A percentile compares a stretch with the other conserved stretches of the same genome.
These are phyloP conservation scores for Aegilops tauschii DNA, from an alignment of 176 grass and related monocot genomes.

Conservation along the genomic window DNA sequence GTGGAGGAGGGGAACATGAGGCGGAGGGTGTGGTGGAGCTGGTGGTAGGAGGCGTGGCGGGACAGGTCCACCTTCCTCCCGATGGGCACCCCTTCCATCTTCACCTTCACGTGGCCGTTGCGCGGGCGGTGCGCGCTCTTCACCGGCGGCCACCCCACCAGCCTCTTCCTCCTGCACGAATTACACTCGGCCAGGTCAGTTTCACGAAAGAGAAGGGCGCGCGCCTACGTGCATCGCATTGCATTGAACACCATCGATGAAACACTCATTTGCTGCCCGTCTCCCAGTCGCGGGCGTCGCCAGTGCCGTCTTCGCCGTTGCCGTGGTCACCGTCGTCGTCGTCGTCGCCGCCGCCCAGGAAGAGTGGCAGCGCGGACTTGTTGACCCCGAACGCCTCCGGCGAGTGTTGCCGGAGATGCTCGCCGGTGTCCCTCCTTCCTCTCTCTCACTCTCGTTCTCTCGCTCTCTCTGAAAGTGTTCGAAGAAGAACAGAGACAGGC, in stretches of 20 bases:
- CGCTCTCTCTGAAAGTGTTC: too few relatives aligned
- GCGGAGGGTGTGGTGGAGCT: slow-evolving; percentile 51
- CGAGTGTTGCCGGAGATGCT: too few relatives aligned
- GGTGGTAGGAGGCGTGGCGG: slow-evolving; percentile 50
- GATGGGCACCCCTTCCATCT: slow-evolving; percentile 76
- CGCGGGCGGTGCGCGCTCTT: slow-evolving; percentile 27
- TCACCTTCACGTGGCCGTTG: slow-evolving; percentile 64
- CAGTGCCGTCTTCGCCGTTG: neutral
- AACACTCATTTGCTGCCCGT: slow-evolving; percentile 31
- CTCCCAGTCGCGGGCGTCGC: neutral
- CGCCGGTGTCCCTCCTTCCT: too few relatives aligned
- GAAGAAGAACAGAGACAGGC: too few relatives aligned
- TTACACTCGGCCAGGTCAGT: neutral
- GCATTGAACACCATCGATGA: neutral
- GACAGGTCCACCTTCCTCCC: slow-evolving; percentile 79
- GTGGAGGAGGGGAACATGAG: slow-evolving; percentile 41
- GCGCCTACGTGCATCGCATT: neutral
- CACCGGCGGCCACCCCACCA: slow-evolving; percentile 85
- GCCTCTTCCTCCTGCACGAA: slow-evolving; percentile 22
- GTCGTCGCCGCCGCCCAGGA: neutral
- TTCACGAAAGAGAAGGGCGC: neutral
- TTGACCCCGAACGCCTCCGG: slow-evolving; percentile 12
- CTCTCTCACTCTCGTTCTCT: too few relatives aligned
- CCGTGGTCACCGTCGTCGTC: neutral
- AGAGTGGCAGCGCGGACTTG: slow-evolving; percentile 41